Evolutionary conservation across 805 yeast species (phyloP), one percentile per base, ranked within the genome.

Genomic region (Dipodascus geniculatus): DNA sequence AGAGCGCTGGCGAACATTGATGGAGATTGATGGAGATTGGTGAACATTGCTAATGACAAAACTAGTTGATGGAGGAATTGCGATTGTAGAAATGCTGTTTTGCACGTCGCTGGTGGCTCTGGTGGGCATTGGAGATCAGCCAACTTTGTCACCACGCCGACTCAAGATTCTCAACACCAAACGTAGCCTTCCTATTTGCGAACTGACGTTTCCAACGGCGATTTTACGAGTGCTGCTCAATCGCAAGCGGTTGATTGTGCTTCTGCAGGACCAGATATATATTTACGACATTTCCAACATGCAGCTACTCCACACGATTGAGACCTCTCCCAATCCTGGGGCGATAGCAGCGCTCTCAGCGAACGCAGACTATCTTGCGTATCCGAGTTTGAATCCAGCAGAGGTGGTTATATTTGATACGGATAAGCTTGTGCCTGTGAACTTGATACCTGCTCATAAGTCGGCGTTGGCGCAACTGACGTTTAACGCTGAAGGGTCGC

Each of bases 251-350:
- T 74, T 91, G 58, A 76, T 87, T 31, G 93, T 90, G 17, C 80
- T 86, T 3, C 71, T 91, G 52, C 74, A 80, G 51, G 91, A 87
- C 56, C 95, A 90, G 67, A 80, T 93, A 8, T 86, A 82, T 65
- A 79, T 91, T 49, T 93, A 91, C 70, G 97, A 91, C 67, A 83
- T 91, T 57, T 81, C 93, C 54, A 87, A 95, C 66, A 89, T 91
- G 83, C 82, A 86, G 62, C 76, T 90, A 23, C 66, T 91, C 47
- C 85, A 82, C 61, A 82, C 84, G 1, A 76, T 85, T 35, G 88
- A 85, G 50, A 77, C 81, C 0, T 63, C 71, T 17, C 70, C 79
- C 1, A 82, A 76, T 57, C 70, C 69, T 11, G 53, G 52, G 11
- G 75, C 73, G 22, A 67, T 73, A 2, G 67, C 70, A 23, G 68